Base-by-base conservation (phyloP, 2,329 filamentous ascomycete species). In the Didymella keratinophila region DNA sequence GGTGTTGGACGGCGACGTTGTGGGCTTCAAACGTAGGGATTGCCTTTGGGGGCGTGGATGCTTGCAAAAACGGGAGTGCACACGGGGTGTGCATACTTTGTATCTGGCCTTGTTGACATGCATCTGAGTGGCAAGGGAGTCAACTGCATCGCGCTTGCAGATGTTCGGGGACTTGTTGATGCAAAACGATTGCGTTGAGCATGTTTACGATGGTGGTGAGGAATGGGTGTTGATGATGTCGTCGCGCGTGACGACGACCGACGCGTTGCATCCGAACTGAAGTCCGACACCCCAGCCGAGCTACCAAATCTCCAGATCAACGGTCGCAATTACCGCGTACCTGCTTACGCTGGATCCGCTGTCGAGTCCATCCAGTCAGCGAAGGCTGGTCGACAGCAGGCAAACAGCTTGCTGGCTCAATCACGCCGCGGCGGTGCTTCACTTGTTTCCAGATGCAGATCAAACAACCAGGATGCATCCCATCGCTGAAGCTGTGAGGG, bases 401-500 rank as follows among this genome's bases (percentile, higher is more conserved):
- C 49, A 44, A 44, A 32, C 37, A 44, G 49, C 43, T 30, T 58
- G 55, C 23, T 18, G 36, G 28, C 37, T 42, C 57, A 65, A 63
- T 67, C 53, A 62, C 56, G 58, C 57, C 52, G 66, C 60, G 63
- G 63, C 64, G 53, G 37, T 37, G 39, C 32, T 56, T 63, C 64
- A 62, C 68, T 65, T 69, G 66, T 69, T 72, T 67, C 64, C 46
- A 52, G 50, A 51, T 45, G 68, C 47, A 62, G 70, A 73, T 73
- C 70, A 73, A 66, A 73, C 70, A 46, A 59, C 56, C 30, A 25
- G 47, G 49, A 52, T 44, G 48, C 48, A 52, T 55, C 57, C 52
- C 52, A 28, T 44, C 48, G 36, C 52, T 61, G 56, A 57, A 53
- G 53, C 61, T 60, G 63, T 53, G 47, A 61, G 32, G 45, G 54